Evolutionary conservation across 129 eudicot genomes (phyloP).

Genomic region (Ambrosia trifida): DNA sequence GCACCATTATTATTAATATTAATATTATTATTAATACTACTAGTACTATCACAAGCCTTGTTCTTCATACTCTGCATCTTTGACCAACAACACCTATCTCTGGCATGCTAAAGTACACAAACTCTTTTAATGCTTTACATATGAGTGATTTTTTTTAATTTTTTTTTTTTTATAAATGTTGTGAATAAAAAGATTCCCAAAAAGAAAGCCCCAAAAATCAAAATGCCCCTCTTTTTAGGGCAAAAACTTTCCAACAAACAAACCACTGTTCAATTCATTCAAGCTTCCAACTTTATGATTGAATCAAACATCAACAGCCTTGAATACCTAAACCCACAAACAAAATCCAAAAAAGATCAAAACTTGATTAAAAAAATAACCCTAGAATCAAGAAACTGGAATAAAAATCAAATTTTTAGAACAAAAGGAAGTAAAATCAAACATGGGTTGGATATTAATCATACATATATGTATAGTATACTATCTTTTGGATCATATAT

Average conservation of each 20-base stretch:
- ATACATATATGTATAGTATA: neutral
- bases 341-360: slow-evolving; percentile 16
- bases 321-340: slow-evolving; percentile 31
- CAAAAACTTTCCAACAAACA: slow-evolving; percentile 36
- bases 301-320: slow-evolving; percentile 28
- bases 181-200: neutral
- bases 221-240: slow-evolving; percentile 36
- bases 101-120: slow-evolving; percentile 57
- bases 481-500: neutral
- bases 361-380: neutral
- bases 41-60: slow-evolving; percentile 32
- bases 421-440: neutral
- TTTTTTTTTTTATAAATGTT: too few species aligned
- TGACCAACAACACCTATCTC: slow-evolving; percentile 30
- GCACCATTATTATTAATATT: neutral
- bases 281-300: slow-evolving; percentile 44
- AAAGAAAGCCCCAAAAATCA: slow-evolving; percentile 37
- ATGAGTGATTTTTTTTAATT: too few species aligned
- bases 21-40: neutral
- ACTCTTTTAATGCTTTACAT: slow-evolving; percentile 25
- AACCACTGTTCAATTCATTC: slow-evolving; percentile 45
- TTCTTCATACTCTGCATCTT: slow-evolving; percentile 56
- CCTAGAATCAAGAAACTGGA: neutral
- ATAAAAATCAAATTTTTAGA: neutral
- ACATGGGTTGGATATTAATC: neutral